These are phyloP conservation scores for Pythium sukuiense DNA, from an alignment of 352 stramenopile species.

Conservation along the genomic window DNA sequence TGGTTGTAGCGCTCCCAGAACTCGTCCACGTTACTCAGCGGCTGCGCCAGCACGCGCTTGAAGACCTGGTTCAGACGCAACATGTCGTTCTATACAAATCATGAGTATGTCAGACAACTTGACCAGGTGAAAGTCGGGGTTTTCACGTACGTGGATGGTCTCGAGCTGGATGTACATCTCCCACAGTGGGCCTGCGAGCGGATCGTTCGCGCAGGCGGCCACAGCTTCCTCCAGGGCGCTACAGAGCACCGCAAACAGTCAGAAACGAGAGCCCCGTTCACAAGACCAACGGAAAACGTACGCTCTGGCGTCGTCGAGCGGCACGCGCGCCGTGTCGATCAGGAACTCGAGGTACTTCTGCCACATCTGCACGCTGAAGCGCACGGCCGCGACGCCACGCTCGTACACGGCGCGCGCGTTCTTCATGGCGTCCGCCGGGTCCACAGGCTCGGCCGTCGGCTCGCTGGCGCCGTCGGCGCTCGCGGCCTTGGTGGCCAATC, in stretches of 20 bases:
- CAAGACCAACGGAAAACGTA: conserved; percentile 28
- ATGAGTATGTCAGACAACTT: not conserved
- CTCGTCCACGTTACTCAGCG: conserved; percentile 75
- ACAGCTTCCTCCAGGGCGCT: conserved; percentile 60
- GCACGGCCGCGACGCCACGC: conserved; percentile 59
- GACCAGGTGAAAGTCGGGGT: not conserved
- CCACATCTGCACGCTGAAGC: conserved; percentile 83
- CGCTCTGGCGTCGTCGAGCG: conserved; percentile 58
- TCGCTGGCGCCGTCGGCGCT: conserved; percentile 30
- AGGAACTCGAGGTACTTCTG: conserved; percentile 84
- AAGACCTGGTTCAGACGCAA: conserved; percentile 77
- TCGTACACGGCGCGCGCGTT: conserved; percentile 66
- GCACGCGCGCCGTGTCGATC: conserved; percentile 53
- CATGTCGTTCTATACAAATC: conserved; percentile 72
- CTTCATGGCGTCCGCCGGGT: conserved; percentile 42
- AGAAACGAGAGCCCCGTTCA: too few species aligned
- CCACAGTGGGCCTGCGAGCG: conserved; percentile 69
- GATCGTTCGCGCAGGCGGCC: conserved; percentile 58
- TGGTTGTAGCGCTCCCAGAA: conserved; percentile 89
- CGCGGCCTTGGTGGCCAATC: conserved; percentile 35
- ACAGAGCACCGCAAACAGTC: conserved; percentile 10
- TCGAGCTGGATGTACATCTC: conserved; percentile 80
- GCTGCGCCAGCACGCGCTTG: conserved; percentile 72
- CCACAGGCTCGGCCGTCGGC: conserved; percentile 33
- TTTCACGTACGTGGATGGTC: conserved; percentile 61